Percentiles rank a stretch among this genome's conserved stretches.
Conservation (phyloP, 1,284 basidiomycete species). For the Thecaphora frezii region DNA sequence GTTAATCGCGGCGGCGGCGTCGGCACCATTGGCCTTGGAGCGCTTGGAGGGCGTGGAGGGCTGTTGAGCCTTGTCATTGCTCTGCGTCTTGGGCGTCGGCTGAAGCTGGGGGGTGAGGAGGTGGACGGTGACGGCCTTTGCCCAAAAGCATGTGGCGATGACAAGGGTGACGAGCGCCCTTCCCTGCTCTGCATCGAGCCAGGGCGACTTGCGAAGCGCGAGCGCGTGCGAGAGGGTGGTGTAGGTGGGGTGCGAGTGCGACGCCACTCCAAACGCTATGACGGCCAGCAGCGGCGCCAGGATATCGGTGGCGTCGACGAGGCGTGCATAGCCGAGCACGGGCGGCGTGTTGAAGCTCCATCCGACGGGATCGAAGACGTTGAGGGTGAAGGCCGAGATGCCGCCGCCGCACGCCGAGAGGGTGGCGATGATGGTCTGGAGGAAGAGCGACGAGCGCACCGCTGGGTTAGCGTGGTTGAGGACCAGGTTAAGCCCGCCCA, state of each 20-base stretch:
- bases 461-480: constrained; percentile 27
- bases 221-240: not conserved
- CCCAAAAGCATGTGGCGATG: constrained; percentile 37
- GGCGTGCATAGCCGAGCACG: constrained; percentile 23
- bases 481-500: constrained; percentile 33
- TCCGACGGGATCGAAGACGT: constrained; percentile 40
- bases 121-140: constrained; percentile 34
- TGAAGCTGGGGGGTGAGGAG: constrained; percentile 9
- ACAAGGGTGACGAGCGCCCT: constrained; percentile 41
- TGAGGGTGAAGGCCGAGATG: constrained; percentile 42
- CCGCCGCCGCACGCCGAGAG: constrained; percentile 46
- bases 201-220: constrained; percentile 25
- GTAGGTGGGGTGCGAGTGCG: constrained; percentile 29
- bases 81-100: constrained; percentile 7
- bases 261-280: constrained; percentile 26
- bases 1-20: too few relatives aligned
- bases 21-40: constrained; percentile 10
- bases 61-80: not conserved
- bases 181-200: not conserved
- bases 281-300: constrained; percentile 34
- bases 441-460: constrained; percentile 14
- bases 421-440: constrained; percentile 41
- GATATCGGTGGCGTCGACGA: constrained; percentile 41
- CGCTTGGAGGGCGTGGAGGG: constrained; percentile 1
- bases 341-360: constrained; percentile 43